phyloP scores from a whole-genome alignment of 805 yeast species.

The Cyberlindnera amylophila region DNA sequence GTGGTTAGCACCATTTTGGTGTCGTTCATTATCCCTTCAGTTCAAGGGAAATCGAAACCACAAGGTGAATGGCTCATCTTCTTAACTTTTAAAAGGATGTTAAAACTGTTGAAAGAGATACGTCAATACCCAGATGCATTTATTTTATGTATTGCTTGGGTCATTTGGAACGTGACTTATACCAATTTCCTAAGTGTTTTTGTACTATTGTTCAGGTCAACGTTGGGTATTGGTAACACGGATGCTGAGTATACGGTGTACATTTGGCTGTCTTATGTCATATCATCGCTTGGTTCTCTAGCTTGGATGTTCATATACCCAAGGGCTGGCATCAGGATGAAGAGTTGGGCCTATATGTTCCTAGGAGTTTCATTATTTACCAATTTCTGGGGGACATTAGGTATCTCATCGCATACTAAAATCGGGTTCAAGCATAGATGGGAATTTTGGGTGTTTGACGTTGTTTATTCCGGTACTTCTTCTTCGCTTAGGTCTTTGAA shows the following conservation, averaged over 20 bases:
- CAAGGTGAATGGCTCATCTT: slow-evolving; percentile 26
- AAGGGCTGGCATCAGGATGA: slow-evolving; percentile 24
- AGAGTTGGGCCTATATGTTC: slow-evolving; percentile 36
- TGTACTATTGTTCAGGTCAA: slow-evolving; percentile 35
- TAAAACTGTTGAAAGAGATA: slow-evolving; percentile 26
- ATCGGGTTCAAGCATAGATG: slow-evolving; percentile 39
- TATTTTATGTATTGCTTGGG: slow-evolving; percentile 37
- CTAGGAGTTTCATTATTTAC: slow-evolving; percentile 30
- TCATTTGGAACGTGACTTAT: slow-evolving; percentile 37
- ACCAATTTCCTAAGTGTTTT: slow-evolving; percentile 35
- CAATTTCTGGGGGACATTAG: slow-evolving; percentile 39
- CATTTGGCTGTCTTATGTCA: slow-evolving; percentile 34
- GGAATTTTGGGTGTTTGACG: slow-evolving; percentile 42
- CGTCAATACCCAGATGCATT: slow-evolving; percentile 34
- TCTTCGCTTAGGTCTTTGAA: slow-evolving; percentile 36
- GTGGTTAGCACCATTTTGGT: slow-evolving; percentile 26
- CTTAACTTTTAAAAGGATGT: slow-evolving; percentile 29
- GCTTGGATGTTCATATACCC: slow-evolving; percentile 37
- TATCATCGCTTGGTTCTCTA: slow-evolving; percentile 35
- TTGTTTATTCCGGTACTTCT: slow-evolving; percentile 33
- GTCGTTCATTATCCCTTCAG: slow-evolving; percentile 31
- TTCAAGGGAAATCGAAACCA: slow-evolving; percentile 29
- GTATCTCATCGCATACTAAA: slow-evolving; percentile 26
- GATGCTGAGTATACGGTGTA: slow-evolving; percentile 39
- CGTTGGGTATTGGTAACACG: slow-evolving; percentile 35